Conservation (phyloP, 2,329 filamentous ascomycete species). For the Cladosporium sphaerospermum region DNA sequence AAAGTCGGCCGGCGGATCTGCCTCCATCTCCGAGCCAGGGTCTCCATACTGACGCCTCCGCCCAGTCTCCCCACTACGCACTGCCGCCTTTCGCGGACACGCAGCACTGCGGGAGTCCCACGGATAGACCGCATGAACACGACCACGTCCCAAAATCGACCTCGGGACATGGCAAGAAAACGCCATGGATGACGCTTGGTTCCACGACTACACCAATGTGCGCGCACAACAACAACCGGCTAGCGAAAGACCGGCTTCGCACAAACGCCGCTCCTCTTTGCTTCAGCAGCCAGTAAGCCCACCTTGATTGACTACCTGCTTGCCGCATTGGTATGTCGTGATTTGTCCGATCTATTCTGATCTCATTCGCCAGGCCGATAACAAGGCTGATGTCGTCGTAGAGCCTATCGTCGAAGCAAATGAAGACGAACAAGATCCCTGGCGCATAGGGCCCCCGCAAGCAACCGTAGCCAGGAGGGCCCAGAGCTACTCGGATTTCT, state of each 20-base stretch:
- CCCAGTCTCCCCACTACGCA: neutral
- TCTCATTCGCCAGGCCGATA: constrained; percentile 46
- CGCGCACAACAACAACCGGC: constrained; percentile 48
- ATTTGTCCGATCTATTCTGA: constrained; percentile 32
- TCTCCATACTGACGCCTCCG: neutral
- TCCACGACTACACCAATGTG: constrained; percentile 57
- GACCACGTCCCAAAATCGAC: no score
- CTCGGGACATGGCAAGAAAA: neutral
- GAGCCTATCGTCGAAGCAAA: constrained; percentile 53
- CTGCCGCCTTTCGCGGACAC: neutral
- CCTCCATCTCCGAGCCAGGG: constrained; percentile 2
- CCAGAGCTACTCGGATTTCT: constrained; percentile 74
- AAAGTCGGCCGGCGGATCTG: neutral
- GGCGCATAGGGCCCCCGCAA: constrained; percentile 55
- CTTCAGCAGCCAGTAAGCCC: constrained; percentile 49
- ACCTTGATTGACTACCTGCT: constrained; percentile 12
- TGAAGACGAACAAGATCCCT: constrained; percentile 49
- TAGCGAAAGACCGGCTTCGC: constrained; percentile 46
- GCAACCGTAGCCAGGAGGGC: constrained; percentile 60
- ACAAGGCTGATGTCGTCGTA: constrained; percentile 48
- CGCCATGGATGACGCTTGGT: constrained; percentile 67
- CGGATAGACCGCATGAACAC: no score
- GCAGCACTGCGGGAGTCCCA: neutral
- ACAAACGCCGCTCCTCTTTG: constrained; percentile 63
- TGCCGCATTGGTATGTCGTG: neutral